Evolutionary conservation across 768 basidiomycete genomes (phyloP).

Genomic region (Boletus sp.): DNA sequence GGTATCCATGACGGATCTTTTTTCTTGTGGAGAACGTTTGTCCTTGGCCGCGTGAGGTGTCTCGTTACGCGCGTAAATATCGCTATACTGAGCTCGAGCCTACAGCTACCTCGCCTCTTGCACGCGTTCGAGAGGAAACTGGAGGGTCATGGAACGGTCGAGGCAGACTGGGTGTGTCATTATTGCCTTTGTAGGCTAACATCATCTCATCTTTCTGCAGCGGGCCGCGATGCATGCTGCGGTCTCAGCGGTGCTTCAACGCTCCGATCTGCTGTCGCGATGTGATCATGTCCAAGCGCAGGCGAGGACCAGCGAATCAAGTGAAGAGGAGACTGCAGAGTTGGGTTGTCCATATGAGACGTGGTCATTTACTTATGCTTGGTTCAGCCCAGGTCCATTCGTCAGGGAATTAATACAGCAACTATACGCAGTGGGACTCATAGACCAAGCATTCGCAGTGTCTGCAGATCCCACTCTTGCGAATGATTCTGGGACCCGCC

Average conservation of each 20-base stretch:
- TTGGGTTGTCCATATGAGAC: conserved; percentile 4
- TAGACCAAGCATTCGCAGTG: conserved; percentile 52
- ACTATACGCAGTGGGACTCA: conserved; percentile 49
- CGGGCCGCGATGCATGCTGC: conserved; percentile 49
- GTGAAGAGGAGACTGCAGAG: conserved; percentile 24
- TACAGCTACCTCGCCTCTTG: conserved; percentile 62
- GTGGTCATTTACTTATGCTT: conserved; percentile 8
- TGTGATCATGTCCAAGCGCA: conserved; percentile 49
- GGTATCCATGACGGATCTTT: conserved; percentile 30
- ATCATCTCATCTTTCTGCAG: conserved; percentile 23
- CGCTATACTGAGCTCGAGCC: conserved; percentile 1
- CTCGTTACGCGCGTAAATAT: not conserved
- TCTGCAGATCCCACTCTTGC: conserved; percentile 52
- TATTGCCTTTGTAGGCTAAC: not conserved
- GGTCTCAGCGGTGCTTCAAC: conserved; percentile 46
- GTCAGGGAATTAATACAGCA: conserved; percentile 44
- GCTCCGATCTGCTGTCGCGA: conserved; percentile 52
- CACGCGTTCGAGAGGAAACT: conserved; percentile 53
- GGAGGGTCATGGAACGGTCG: conserved; percentile 45
- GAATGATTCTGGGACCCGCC: conserved; percentile 46
- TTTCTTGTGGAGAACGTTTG: conserved; percentile 67
- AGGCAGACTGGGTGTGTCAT: conserved; percentile 57
- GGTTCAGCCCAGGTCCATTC: conserved; percentile 24
- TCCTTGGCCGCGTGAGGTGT: conserved; percentile 63
- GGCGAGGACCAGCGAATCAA: conserved; percentile 21